Evolutionary conservation across 2,329 filamentous ascomycete species (phyloP).

Genomic region (Juglanconis sp.): DNA sequence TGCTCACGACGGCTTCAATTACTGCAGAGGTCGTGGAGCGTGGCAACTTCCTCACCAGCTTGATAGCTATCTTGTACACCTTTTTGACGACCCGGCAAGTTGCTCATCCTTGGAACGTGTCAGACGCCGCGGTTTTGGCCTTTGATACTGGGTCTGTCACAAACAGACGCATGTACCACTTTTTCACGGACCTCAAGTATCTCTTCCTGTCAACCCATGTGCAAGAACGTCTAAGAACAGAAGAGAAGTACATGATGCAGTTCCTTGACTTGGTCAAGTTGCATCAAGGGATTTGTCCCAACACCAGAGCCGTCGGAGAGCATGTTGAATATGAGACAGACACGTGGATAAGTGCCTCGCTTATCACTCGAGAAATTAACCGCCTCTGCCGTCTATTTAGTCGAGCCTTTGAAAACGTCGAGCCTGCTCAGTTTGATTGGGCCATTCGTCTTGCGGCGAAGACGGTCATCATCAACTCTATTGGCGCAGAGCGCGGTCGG

Average conservation of each 20-base stretch:
- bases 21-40: slow-evolving; percentile 92
- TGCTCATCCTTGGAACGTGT: slow-evolving; percentile 85
- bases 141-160: slow-evolving; percentile 95
- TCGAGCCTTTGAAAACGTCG: slow-evolving; percentile 74
- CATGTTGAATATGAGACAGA: slow-evolving; percentile 98
- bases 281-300: slow-evolving; percentile 95
- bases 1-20: slow-evolving; percentile 94
- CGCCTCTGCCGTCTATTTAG: slow-evolving; percentile 84
- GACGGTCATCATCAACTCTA: slow-evolving; percentile 81
- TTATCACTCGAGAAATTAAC: slow-evolving; percentile 94
- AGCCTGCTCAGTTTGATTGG: slow-evolving; percentile 40
- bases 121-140: slow-evolving; percentile 79
- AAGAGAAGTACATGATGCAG: slow-evolving; percentile 85
- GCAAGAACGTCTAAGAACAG: slow-evolving; percentile 75
- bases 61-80: slow-evolving; percentile 95
- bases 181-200: slow-evolving; percentile 92
- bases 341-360: slow-evolving; percentile 92
- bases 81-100: slow-evolving; percentile 96
- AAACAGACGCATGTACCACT: slow-evolving; percentile 94
- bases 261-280: slow-evolving; percentile 95
- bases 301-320: slow-evolving; percentile 84
- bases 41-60: slow-evolving; percentile 91
- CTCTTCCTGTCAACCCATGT: slow-evolving; percentile 86
- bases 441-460: slow-evolving; percentile 76
- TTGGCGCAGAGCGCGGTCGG: slow-evolving; percentile 81